Conservation (phyloP, 2,329 filamentous ascomycete genomes). For the Aspergillus eucalypticola region DNA sequence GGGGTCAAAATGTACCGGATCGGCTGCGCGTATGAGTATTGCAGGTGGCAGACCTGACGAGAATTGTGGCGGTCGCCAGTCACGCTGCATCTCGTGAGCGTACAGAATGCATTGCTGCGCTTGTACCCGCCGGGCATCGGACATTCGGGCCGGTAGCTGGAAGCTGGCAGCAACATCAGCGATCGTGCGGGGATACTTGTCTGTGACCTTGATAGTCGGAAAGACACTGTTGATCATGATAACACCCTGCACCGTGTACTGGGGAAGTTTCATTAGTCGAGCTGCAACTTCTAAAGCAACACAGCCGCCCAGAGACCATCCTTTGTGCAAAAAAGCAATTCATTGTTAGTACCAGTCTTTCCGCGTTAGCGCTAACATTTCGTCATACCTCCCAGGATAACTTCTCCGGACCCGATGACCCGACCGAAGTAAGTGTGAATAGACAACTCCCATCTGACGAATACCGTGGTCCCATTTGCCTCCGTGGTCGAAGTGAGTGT, state of each 20-base stretch:
- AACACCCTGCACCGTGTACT: conserved; percentile 6
- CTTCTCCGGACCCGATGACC: neutral
- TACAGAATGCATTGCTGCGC: conserved; percentile 6
- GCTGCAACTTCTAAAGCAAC: conserved; percentile 12
- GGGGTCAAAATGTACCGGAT: neutral
- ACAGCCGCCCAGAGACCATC: conserved; percentile 11
- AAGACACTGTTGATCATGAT: conserved; percentile 13
- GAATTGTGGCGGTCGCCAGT: conserved; percentile 2
- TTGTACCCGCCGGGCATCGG: neutral
- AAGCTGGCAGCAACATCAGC: conserved; percentile 4
- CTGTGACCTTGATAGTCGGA: neutral
- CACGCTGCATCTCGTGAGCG: conserved; percentile 2
- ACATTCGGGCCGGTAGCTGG: neutral
- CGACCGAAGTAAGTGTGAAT: conserved; percentile 7
- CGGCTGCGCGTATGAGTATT: conserved; percentile 1
- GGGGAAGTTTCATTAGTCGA: conserved; percentile 10
- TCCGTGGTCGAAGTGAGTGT: neutral
- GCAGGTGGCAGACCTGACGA: neutral
- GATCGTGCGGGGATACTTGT: conserved; percentile 3
- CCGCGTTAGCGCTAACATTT: no score
- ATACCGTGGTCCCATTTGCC: conserved; percentile 11
- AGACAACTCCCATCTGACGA: conserved; percentile 11
- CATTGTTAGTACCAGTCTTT: neutral
- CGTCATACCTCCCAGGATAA: conserved; percentile 4
- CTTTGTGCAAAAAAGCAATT: neutral